phyloP scores from a whole-genome alignment of 495 filamentous ascomycete genomes.

The Xylaria scruposa region DNA sequence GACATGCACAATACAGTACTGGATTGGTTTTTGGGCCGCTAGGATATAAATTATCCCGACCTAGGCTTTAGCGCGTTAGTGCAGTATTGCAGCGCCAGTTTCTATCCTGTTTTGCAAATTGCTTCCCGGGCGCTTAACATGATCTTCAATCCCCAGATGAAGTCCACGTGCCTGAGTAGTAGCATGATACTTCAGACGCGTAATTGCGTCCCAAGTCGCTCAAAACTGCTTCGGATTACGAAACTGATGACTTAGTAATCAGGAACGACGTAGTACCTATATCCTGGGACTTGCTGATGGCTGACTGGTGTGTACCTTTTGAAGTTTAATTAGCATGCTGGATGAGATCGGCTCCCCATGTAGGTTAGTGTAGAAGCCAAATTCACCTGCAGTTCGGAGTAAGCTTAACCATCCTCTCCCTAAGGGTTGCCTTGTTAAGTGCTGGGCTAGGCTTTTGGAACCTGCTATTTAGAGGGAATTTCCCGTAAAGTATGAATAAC shows the following conservation, averaged over 20 bases:
- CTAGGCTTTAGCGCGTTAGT: background rate
- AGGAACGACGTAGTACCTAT: background rate
- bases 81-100: background rate
- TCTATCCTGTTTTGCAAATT: background rate
- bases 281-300: background rate
- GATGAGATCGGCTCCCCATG: constrained; percentile 5
- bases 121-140: background rate
- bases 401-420: background rate
- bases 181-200: background rate
- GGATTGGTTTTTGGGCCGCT: background rate
- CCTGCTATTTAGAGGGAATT: too few species aligned
- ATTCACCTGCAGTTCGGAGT: constrained; percentile 12
- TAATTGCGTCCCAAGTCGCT: background rate
- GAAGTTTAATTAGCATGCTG: constrained; percentile 5
- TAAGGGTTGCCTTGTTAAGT: too few species aligned
- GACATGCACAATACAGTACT: background rate
- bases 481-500: too few species aligned
- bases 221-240: background rate
- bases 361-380: constrained; percentile 16
- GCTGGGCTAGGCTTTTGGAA: too few species aligned
- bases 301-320: constrained; percentile 10
- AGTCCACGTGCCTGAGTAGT: background rate
- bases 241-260: constrained; percentile 1
- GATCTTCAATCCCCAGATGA: background rate
- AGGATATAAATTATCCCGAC: background rate